Evolutionary conservation across 129 eudicot genomes (phyloP).

Genomic region (Silybum marianum): DNA sequence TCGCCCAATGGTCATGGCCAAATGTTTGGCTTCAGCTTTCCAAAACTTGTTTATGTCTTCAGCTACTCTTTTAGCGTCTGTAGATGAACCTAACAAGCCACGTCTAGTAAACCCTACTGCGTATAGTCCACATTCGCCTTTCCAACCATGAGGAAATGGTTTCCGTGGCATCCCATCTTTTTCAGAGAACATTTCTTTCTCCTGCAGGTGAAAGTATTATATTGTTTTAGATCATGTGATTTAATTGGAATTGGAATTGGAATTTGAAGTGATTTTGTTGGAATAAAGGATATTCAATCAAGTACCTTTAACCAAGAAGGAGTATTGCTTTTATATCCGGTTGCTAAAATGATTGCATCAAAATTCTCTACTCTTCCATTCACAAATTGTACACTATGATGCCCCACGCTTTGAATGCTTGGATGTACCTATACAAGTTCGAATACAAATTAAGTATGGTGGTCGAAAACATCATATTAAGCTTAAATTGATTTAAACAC

Average conservation of each 20-base stretch:
- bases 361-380: constrained; percentile 70
- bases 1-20: constrained; percentile 33
- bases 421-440: constrained; percentile 61
- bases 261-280: neutral
- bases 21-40: constrained; percentile 53
- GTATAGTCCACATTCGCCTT: constrained; percentile 83
- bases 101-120: constrained; percentile 97
- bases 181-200: constrained; percentile 80
- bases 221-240: neutral
- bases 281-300: neutral
- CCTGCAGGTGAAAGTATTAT: constrained; percentile 37
- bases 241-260: neutral
- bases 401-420: constrained; percentile 52
- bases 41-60: constrained; percentile 64
- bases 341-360: constrained; percentile 94
- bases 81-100: constrained; percentile 93
- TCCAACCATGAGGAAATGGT: constrained; percentile 97
- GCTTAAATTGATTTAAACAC: neutral
- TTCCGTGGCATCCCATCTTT: constrained; percentile 87
- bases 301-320: constrained; percentile 97
- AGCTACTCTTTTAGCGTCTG: constrained; percentile 82
- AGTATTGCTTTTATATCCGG: constrained; percentile 97
- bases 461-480: neutral
- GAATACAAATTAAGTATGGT: neutral
- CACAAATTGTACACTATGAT: constrained; percentile 61